These are phyloP conservation scores for Rhizopogon sp. DNA, from an alignment of 768 basidiomycete species.

Conservation along the genomic window DNA sequence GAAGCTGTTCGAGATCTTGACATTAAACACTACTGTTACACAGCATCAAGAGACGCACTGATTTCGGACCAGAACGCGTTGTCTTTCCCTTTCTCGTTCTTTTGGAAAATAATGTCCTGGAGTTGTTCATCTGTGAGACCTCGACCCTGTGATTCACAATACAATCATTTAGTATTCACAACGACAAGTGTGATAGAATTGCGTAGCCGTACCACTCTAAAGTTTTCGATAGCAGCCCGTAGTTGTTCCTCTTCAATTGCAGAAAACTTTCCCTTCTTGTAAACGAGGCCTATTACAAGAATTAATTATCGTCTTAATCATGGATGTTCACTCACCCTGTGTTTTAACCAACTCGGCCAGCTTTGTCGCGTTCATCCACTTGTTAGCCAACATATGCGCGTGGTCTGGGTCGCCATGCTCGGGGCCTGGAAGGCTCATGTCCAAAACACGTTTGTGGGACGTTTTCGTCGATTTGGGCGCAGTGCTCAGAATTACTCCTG, in stretches of 20 bases:
- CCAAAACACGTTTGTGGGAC: conserved; percentile 34
- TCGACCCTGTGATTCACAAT: conserved; percentile 34
- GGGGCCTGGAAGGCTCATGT: conserved; percentile 36
- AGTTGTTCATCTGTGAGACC: conserved; percentile 52
- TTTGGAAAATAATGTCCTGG: conserved; percentile 62
- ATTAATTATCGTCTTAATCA: background rate
- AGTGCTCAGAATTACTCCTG: conserved; percentile 38
- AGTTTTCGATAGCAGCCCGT: conserved; percentile 57
- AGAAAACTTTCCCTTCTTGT: conserved; percentile 86
- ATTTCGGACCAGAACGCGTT: conserved; percentile 77
- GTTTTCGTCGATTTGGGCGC: conserved; percentile 31
- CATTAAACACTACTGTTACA: background rate
- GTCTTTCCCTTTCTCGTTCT: conserved; percentile 54
- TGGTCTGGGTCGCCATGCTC: conserved; percentile 49
- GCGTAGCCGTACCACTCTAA: conserved; percentile 45
- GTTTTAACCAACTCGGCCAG: conserved; percentile 62
- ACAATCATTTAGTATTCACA: conserved; percentile 2
- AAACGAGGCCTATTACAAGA: conserved; percentile 57
- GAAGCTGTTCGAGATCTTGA: conserved; percentile 39
- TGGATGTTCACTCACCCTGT: conserved; percentile 43
- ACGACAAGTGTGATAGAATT: background rate
- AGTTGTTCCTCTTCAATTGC: conserved; percentile 70
- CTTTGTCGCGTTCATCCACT: conserved; percentile 71
- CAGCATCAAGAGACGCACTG: conserved; percentile 40
- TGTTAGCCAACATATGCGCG: conserved; percentile 66